phyloP scores from a whole-genome alignment of 1,284 basidiomycete species.

The Fomes fomentarius region DNA sequence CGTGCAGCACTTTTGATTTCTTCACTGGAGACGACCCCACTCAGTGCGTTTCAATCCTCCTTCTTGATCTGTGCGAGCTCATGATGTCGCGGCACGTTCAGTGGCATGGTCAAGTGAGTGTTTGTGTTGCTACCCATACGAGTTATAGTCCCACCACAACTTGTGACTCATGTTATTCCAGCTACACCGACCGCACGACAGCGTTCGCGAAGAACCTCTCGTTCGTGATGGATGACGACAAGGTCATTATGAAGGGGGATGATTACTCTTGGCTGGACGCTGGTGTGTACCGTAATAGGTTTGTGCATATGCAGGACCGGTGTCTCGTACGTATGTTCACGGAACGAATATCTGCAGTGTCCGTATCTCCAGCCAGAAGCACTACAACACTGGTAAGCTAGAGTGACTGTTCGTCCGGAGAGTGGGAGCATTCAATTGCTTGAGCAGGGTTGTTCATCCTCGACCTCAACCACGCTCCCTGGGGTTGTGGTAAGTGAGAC shows the following conservation, averaged over 20 bases:
- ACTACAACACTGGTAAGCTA: slow-evolving; percentile 57
- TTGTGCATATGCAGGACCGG: slow-evolving; percentile 7
- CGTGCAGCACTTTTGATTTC: slow-evolving; percentile 56
- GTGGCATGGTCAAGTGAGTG: slow-evolving; percentile 65
- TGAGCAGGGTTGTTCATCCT: slow-evolving; percentile 57
- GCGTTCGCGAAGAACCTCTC: slow-evolving; percentile 53
- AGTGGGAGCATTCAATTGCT: background rate
- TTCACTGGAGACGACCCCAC: slow-evolving; percentile 67
- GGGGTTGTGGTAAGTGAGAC: slow-evolving; percentile 64
- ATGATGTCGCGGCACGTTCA: slow-evolving; percentile 31
- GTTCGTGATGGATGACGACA: slow-evolving; percentile 56
- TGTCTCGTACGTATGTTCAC: background rate
- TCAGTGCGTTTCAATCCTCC: slow-evolving; percentile 44
- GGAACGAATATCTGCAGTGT: slow-evolving; percentile 42
- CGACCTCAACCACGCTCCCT: slow-evolving; percentile 68
- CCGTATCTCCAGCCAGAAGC: slow-evolving; percentile 56
- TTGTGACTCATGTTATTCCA: slow-evolving; percentile 26
- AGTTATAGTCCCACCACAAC: too few species aligned
- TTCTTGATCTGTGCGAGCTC: background rate
- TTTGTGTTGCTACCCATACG: too few species aligned
- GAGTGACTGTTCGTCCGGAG: too few species aligned
- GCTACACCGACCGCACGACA: slow-evolving; percentile 53
- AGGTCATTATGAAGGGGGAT: slow-evolving; percentile 76
- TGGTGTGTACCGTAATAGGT: slow-evolving; percentile 65
- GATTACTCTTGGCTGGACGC: slow-evolving; percentile 55